Base-by-base conservation (phyloP, 805 yeast genomes). In the Candida incommunis region DNA sequence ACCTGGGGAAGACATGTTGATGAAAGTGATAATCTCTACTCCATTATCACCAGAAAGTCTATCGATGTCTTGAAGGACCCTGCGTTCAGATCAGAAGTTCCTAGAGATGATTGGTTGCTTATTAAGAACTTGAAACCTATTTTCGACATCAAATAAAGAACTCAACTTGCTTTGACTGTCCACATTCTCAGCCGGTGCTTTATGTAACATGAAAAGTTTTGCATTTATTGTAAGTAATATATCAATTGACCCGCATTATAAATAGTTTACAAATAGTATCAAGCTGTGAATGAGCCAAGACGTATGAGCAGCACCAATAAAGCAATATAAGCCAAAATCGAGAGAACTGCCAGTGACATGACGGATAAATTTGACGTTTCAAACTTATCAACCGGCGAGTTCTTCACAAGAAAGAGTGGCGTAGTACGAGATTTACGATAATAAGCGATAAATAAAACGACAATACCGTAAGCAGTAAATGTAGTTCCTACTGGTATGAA, bases 1-100 rank as follows among this genome's bases (percentile, higher is more conserved):
- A 80, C 85, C 13, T 92, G 97, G 97, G 99, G 99, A 51, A 85
- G 98, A 70, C 99, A 92, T 61, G 94, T 92, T 55, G 95, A 87
- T 64, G 99, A 92, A 67, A 70, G 76, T 48, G 99, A 92, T 64
- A 72, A 75, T 41, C 70, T 92, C 60, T 92, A 88, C 67, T 90
- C 98, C n/a, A 72, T 82, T 68, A 75, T 92, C 51, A 62, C 92
- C 11, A 79, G 98, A 72, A 83, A 72, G 65, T 83, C 95, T 27
- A 88, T 92, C 55, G 96, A 92, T 63, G 83, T 95, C n/a, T 77
- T 92, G 73, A 92, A 92, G 69, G 98, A 92, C 58, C 94, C 95
- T 37, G 96, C 97, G 3, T 92, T 92, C 78, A 78, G 99, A 66
- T 90, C 84, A 56, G 76, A 84, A 50, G 98, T 92, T 50, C 72